Percentiles rank a stretch among this genome's conserved stretches.
Evolutionary conservation across 2,329 filamentous ascomycete genomes (phyloP).

Genomic region (Ambrosiella beaveri): DNA sequence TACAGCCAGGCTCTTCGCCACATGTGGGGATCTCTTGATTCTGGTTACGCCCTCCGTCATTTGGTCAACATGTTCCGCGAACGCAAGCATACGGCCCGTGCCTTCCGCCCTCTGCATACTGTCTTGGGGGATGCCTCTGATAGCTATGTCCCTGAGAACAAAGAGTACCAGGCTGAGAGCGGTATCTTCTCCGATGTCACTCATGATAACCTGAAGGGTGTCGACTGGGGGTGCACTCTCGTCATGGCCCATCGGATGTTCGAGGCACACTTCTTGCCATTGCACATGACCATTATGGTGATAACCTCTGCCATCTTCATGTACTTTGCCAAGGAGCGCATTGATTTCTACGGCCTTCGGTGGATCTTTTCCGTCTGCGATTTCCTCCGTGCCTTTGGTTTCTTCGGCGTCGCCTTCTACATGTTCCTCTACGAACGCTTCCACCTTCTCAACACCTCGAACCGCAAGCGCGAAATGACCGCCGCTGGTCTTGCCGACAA

Average conservation of each 20-base stretch:
- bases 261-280: constrained; percentile 55
- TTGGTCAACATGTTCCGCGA: constrained; percentile 39
- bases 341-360: constrained; percentile 34
- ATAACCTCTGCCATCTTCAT: constrained; percentile 44
- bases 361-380: constrained; percentile 46
- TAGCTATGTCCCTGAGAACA: constrained; percentile 30
- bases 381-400: constrained; percentile 40
- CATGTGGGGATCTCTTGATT: constrained; percentile 61
- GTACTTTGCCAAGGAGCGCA: constrained; percentile 32
- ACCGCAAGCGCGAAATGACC: constrained; percentile 48
- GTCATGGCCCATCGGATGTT: constrained; percentile 51
- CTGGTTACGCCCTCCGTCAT: constrained; percentile 45
- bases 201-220: constrained; percentile 31
- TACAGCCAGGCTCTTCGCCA: constrained; percentile 57
- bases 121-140: constrained; percentile 25
- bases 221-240: constrained; percentile 38
- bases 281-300: constrained; percentile 48
- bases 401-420: constrained; percentile 44
- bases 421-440: constrained; percentile 51
- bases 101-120: constrained; percentile 38
- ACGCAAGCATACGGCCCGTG: constrained; percentile 36
- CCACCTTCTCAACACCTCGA: constrained; percentile 42
- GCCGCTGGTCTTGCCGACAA: constrained; percentile 45
- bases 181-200: constrained; percentile 39
- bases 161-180: constrained; percentile 29